Evolutionary conservation across 495 filamentous ascomycete genomes (phyloP), one percentile per base, ranked within the genome.

Genomic region (Podospora comata): DNA sequence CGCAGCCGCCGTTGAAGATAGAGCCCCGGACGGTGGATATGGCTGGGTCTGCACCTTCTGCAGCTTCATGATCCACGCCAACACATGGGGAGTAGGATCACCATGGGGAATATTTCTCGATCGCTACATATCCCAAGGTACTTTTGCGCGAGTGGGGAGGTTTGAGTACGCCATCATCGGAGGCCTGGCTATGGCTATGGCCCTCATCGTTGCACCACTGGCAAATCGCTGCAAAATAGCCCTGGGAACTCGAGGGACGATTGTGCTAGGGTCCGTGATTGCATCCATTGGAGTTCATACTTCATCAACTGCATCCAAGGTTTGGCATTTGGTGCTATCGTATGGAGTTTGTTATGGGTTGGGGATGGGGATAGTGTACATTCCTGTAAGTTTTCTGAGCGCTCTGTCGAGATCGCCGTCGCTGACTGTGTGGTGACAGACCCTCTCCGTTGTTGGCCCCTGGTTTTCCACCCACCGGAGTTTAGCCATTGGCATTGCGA

Each of bases 291-390:
- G 83, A 0, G 74, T 88, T 11, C 79, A 90, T 64, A 78, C 82
- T 6, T 84, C 87, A 3, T 87, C 85, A 20, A 89, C 85, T 63
- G 84, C 85, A 18, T 83, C 76, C 11, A 69, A 83, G 61, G 83
- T 88, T 67, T 91, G 89, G 88, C 88, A 90, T 27, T 80, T 90
- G 19, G 90, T 90, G 69, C 83, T 92, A 15, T 85, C 81, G 34
- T 89, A 91, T 74, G 91, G 88, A n/a, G 75, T 91, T 28, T 84
- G 86, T 58, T 90, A 91, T 71, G 90, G 90, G 28, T 83, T 83
- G 71, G 90, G 90, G 2, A 88, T 92, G 83, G 90, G 91, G 2
- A 87, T 92, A 66, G 79, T 91, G 6, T 93, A 91, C 76, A 88
- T 89, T 13, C 86, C 85, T 48, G 39, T 48, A 48, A 48, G 39